phyloP scores from a whole-genome alignment of 2,329 filamentous ascomycete genomes.

The Cladophialophora exuberans region DNA sequence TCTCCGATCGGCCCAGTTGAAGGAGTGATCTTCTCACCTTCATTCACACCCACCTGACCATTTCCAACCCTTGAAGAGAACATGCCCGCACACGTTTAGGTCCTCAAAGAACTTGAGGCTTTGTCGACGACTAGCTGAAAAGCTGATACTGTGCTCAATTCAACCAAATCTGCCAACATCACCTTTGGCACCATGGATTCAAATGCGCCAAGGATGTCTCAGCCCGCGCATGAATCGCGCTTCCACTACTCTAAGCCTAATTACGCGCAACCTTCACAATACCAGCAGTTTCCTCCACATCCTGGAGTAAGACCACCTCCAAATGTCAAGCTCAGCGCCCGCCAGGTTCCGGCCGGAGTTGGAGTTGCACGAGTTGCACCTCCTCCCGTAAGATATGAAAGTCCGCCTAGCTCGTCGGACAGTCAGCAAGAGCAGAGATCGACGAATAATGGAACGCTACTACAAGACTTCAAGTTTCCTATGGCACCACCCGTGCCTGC shows the following conservation, averaged over 20 bases:
- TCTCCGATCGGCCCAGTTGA: too few species aligned
- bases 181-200: conserved; percentile 8
- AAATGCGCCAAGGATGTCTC: not conserved
- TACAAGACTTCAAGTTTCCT: conserved; percentile 28
- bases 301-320: conserved; percentile 24
- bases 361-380: conserved; percentile 29
- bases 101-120: not conserved
- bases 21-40: not conserved
- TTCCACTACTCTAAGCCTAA: conserved; percentile 28
- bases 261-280: conserved; percentile 28
- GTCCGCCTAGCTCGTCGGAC: conserved; percentile 4
- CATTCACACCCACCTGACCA: not conserved
- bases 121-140: not conserved
- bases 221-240: conserved; percentile 12
- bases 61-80: not conserved
- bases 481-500: conserved; percentile 23
- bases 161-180: too few species aligned
- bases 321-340: conserved; percentile 24
- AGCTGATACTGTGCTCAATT: not conserved
- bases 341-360: conserved; percentile 27
- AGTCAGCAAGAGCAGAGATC: conserved; percentile 12
- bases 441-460: conserved; percentile 14
- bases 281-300: conserved; percentile 29
- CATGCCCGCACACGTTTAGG: conserved; percentile 8
- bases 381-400: conserved; percentile 22